phyloP scores from a whole-genome alignment of 2,329 filamentous ascomycete species.

The Colletotrichum cuscutae region DNA sequence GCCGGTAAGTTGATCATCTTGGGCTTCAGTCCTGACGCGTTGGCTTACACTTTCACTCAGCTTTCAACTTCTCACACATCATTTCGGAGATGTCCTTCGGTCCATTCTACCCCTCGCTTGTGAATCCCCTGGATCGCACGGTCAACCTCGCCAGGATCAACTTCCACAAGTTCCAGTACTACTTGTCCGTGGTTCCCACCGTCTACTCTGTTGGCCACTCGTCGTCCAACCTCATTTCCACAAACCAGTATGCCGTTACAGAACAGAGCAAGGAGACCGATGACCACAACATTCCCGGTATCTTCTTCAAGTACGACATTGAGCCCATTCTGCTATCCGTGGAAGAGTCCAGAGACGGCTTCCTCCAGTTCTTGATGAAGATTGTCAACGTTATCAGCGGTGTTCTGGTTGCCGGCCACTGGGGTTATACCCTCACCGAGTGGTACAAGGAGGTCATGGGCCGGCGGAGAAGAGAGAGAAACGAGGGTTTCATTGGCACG shows the following conservation, averaged over 20 bases:
- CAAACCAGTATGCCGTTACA: slow-evolving; percentile 98
- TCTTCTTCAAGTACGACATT: slow-evolving; percentile 99
- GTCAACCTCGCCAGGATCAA: slow-evolving; percentile 78
- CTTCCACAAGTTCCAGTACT: slow-evolving; percentile 99
- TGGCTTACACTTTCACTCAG: slow-evolving; percentile 52
- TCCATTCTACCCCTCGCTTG: slow-evolving; percentile 92
- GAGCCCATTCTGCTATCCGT: slow-evolving; percentile 92
- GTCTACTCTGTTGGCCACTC: slow-evolving; percentile 77
- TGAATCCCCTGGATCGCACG: slow-evolving; percentile 94
- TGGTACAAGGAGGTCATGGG: slow-evolving; percentile 73
- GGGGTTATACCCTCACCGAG: slow-evolving; percentile 87
- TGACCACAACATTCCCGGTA: slow-evolving; percentile 81
- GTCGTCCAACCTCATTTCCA: slow-evolving; percentile 74
- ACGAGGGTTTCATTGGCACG: slow-evolving; percentile 39
- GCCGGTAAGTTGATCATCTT: slow-evolving; percentile 65
- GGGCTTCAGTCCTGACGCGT: neutral
- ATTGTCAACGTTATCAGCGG: slow-evolving; percentile 92
- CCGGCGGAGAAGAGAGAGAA: slow-evolving; percentile 55
- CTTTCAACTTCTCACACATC: slow-evolving; percentile 98
- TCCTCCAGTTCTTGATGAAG: slow-evolving; percentile 81
- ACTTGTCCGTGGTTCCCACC: slow-evolving; percentile 93
- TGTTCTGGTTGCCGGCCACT: slow-evolving; percentile 92
- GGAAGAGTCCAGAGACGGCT: slow-evolving; percentile 80
- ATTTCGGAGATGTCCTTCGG: slow-evolving; percentile 97
- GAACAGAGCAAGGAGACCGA: slow-evolving; percentile 80